Conservation (phyloP, 2,329 filamentous ascomycete species). For the Sclerotinia glacialis region DNA sequence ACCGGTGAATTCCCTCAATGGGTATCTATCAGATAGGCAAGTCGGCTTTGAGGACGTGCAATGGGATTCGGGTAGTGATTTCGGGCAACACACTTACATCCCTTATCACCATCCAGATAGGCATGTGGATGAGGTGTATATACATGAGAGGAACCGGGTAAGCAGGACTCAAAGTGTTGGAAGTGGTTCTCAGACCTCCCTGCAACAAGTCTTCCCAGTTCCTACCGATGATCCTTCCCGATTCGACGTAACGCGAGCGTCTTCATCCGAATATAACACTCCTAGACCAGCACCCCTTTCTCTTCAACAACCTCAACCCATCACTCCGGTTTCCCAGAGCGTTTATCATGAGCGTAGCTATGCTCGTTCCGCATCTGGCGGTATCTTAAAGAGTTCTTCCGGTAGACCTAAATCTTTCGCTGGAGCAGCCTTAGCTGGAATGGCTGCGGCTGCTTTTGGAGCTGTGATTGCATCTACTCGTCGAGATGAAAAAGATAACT, state of each 20-base stretch:
- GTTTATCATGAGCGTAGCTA: slow-evolving; percentile 56
- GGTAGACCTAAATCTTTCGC: slow-evolving; percentile 43
- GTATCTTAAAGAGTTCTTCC: slow-evolving; percentile 37
- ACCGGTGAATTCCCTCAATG: slow-evolving; percentile 59
- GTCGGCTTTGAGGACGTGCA: slow-evolving; percentile 52
- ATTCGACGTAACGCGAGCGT: slow-evolving; percentile 57
- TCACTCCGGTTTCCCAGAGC: slow-evolving; percentile 66
- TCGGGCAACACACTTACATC: slow-evolving; percentile 31
- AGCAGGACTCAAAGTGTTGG: slow-evolving; percentile 40
- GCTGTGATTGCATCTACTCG: slow-evolving; percentile 46
- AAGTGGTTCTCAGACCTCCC: slow-evolving; percentile 42
- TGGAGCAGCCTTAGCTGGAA: slow-evolving; percentile 48
- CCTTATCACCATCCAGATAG: slow-evolving; percentile 8
- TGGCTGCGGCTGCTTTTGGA: slow-evolving; percentile 50
- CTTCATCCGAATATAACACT: slow-evolving; percentile 46
- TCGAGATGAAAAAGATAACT: slow-evolving; percentile 33
- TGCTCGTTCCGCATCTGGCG: slow-evolving; percentile 35
- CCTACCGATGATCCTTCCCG: slow-evolving; percentile 62
- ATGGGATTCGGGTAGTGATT: slow-evolving; percentile 35
- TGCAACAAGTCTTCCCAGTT: slow-evolving; percentile 66
- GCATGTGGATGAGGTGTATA: background rate
- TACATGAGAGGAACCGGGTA: slow-evolving; percentile 12
- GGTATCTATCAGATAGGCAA: slow-evolving; percentile 50
- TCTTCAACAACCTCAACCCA: slow-evolving; percentile 82
- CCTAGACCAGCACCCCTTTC: slow-evolving; percentile 59